phyloP scores from a whole-genome alignment of 257 asterid species.

The Plantago major region DNA sequence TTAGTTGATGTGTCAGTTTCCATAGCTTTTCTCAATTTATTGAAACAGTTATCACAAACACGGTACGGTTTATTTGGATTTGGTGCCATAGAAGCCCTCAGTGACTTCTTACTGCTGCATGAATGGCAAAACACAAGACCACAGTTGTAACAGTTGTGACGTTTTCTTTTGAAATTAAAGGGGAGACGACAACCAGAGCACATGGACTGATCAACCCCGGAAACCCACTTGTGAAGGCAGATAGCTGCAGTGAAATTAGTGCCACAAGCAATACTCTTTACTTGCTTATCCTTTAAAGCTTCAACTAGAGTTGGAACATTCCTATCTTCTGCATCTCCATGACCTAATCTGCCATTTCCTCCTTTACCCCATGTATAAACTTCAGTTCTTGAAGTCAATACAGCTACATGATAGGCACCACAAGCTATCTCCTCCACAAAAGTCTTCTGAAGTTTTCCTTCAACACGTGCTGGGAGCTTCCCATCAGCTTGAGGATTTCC shows the following conservation, averaged over 20 bases:
- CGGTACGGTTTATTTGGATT: conserved; percentile 87
- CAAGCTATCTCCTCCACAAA: conserved; percentile 89
- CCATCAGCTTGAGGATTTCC: conserved; percentile 88
- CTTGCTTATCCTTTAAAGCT: conserved; percentile 88
- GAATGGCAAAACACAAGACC: conserved; percentile 91
- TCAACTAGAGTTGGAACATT: conserved; percentile 73
- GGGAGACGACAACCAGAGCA: conserved; percentile 91
- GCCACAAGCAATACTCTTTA: conserved; percentile 87
- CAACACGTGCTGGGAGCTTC: conserved; percentile 75
- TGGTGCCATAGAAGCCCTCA: conserved; percentile 92
- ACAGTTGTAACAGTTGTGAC: conserved; percentile 93
- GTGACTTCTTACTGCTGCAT: conserved; percentile 89
- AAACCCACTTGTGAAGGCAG: conserved; percentile 91
- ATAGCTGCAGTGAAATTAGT: conserved; percentile 81
- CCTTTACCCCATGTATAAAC: conserved; percentile 98
- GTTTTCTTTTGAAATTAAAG: conserved; percentile 85
- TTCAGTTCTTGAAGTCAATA: conserved; percentile 80
- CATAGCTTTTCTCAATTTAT: conserved; percentile 63
- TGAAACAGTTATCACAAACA: conserved; percentile 78
- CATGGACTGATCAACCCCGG: conserved; percentile 89
- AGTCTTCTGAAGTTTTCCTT: conserved; percentile 64
- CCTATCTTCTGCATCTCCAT: conserved; percentile 79
- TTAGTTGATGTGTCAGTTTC: conserved; percentile 59
- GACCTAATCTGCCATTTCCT: conserved; percentile 89
- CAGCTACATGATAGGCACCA: conserved; percentile 94